Conservation (phyloP, 2,329 filamentous ascomycete genomes). For the Daldinia eschscholtzii region DNA sequence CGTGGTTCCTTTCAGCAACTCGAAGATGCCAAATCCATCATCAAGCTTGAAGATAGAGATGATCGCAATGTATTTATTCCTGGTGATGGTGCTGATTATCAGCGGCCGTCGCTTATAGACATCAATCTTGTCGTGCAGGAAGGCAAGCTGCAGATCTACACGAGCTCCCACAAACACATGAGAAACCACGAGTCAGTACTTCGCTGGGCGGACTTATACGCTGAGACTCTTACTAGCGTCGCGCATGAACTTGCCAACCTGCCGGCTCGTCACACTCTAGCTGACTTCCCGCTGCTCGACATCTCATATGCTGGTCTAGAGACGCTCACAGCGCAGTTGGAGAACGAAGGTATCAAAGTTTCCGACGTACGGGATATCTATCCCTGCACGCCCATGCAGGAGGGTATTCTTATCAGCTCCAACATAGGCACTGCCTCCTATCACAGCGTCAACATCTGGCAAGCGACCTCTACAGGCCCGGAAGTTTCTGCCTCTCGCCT, state of each 20-base stretch:
- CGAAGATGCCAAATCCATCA: constrained; percentile 20
- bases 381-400: constrained; percentile 38
- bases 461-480: background rate
- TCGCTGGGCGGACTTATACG: constrained; percentile 5
- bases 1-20: constrained; percentile 38
- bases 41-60: background rate
- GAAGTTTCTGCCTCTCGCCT: background rate
- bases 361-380: constrained; percentile 17
- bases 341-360: background rate
- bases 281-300: constrained; percentile 24
- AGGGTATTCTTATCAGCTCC: constrained; percentile 35
- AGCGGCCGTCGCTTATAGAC: constrained; percentile 8
- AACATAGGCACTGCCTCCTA: constrained; percentile 20
- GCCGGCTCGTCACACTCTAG: constrained; percentile 8
- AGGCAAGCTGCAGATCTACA: background rate
- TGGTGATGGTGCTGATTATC: constrained; percentile 2
- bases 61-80: constrained; percentile 10
- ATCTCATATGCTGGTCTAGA: constrained; percentile 11
- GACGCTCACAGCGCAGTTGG: constrained; percentile 2
- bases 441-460: constrained; percentile 20
- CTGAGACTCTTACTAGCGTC: background rate
- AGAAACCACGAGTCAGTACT: constrained; percentile 5
- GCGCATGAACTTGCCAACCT: constrained; percentile 2
- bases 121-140: constrained; percentile 8
- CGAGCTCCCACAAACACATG: constrained; percentile 6